Conservation (phyloP, 2,329 filamentous ascomycete genomes). For the Sclerotinia borealis region DNA sequence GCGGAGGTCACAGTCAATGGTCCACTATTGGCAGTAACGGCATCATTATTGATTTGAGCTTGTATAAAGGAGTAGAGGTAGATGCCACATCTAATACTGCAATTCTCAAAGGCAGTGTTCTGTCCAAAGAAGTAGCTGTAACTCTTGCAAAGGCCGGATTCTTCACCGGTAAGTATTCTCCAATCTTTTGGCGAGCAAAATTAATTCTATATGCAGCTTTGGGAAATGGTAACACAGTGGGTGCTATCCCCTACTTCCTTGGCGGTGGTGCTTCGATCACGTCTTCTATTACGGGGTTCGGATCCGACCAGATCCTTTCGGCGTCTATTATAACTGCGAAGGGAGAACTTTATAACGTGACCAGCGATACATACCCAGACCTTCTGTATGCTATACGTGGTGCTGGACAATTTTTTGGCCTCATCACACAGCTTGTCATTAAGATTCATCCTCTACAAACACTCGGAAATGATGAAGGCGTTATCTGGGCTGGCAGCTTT, state of each 20-base stretch:
- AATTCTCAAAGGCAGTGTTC: conserved; percentile 6
- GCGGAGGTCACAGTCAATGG: conserved; percentile 28
- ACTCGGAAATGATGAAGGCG: conserved; percentile 15
- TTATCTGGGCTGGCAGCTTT: conserved; percentile 28
- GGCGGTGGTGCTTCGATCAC: conserved; percentile 13
- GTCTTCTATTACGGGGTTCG: conserved; percentile 19
- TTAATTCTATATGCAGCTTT: conserved; percentile 14
- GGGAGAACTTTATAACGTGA: conserved; percentile 23
- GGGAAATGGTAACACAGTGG: conserved; percentile 32
- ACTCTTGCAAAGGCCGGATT: not conserved
- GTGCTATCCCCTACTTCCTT: conserved; percentile 25
- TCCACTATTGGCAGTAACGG: conserved; percentile 26
- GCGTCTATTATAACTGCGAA: conserved; percentile 29
- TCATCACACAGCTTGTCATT: conserved; percentile 29
- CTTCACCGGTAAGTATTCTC: not conserved
- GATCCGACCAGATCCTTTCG: conserved; percentile 25
- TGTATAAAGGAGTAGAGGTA: conserved; percentile 19
- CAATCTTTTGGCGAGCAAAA: not conserved
- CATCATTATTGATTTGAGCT: conserved; percentile 27
- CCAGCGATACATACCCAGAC: conserved; percentile 12
- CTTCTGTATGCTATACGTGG: conserved; percentile 30
- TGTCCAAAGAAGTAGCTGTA: not conserved
- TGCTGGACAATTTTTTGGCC: conserved; percentile 31
- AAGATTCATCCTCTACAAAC: conserved; percentile 20
- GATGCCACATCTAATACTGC: conserved; percentile 17